Evolutionary conservation across 2,329 filamentous ascomycete species (phyloP).

Genomic region (Fusarium cicatricum): DNA sequence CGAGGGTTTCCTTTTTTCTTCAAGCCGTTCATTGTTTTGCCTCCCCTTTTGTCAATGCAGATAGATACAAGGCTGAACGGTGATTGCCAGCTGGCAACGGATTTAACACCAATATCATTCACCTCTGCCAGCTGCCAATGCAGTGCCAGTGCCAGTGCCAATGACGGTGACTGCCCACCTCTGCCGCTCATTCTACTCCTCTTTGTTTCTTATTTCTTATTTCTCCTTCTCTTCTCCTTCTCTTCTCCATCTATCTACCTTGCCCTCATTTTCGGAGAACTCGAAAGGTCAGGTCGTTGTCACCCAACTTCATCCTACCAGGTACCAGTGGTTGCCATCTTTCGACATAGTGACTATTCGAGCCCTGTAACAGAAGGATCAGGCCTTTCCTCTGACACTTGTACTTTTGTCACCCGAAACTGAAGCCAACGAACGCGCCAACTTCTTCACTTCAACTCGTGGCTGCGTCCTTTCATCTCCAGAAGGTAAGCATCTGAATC

Average conservation of each 20-base stretch:
- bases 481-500: slow-evolving; percentile 13
- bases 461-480: slow-evolving; percentile 4
- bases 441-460: not conserved
- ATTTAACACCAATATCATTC: slow-evolving; percentile 7
- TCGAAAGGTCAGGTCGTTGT: not conserved
- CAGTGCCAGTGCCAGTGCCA: slow-evolving; percentile 6
- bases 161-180: slow-evolving; percentile 7
- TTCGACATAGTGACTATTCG: not conserved
- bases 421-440: not conserved
- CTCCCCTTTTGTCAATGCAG: not conserved
- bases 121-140: slow-evolving; percentile 9
- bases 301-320: too few relatives aligned
- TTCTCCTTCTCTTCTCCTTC: not conserved
- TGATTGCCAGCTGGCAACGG: slow-evolving; percentile 1
- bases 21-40: not conserved
- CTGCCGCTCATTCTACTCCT: not conserved
- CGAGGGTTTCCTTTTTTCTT: not conserved
- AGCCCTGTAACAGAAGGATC: slow-evolving; percentile 18
- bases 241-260: not conserved
- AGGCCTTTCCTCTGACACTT: not conserved
- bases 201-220: not conserved
- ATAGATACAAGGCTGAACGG: not conserved
- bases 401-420: not conserved
- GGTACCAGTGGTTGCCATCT: not conserved
- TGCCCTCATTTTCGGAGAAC: not conserved